These are phyloP conservation scores for Verruconis gallopava DNA, from an alignment of 2,329 filamentous ascomycete species.

Conservation along the genomic window DNA sequence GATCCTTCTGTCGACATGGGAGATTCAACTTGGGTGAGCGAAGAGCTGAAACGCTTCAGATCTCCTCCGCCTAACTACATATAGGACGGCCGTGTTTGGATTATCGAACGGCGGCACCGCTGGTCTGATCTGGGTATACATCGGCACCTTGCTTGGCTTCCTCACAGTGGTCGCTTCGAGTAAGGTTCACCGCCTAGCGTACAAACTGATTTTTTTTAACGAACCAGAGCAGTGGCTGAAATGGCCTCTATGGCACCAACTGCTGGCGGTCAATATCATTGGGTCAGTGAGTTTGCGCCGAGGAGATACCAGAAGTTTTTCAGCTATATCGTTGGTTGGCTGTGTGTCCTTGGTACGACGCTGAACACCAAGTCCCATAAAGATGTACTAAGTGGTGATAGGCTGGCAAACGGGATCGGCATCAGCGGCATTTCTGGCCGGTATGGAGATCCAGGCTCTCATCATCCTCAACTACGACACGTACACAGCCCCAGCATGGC, in stretches of 20 bases:
- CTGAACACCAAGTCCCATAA: no score
- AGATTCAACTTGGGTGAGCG: slow-evolving; percentile 9
- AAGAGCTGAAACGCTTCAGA: no score
- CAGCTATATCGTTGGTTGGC: slow-evolving; percentile 13
- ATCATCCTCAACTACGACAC: slow-evolving; percentile 24
- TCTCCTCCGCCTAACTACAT: no score
- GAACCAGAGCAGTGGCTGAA: slow-evolving; percentile 9
- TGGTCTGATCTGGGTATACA: slow-evolving; percentile 10
- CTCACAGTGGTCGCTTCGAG: slow-evolving; percentile 8
- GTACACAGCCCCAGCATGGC: slow-evolving; percentile 31
- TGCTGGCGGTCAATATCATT: slow-evolving; percentile 26
- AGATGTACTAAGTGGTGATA: no score
- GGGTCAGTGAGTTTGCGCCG: slow-evolving; percentile 14
- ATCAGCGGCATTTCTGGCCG: slow-evolving; percentile 12
- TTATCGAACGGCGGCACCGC: slow-evolving; percentile 11
- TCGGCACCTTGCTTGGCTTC: slow-evolving; percentile 8
- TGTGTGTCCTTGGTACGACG: slow-evolving; percentile 10
- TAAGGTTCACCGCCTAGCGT: background rate
- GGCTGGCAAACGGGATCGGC: slow-evolving; percentile 12
- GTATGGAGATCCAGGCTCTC: slow-evolving; percentile 22
- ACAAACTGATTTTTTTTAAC: background rate
- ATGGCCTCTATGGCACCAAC: slow-evolving; percentile 13
- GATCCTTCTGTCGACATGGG: slow-evolving; percentile 12
- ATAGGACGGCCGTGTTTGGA: slow-evolving; percentile 6
- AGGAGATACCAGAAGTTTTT: slow-evolving; percentile 10